These are phyloP conservation scores for Medicago ruthenica DNA, from an alignment of 306 rosid genomes.

Conservation along the genomic window DNA sequence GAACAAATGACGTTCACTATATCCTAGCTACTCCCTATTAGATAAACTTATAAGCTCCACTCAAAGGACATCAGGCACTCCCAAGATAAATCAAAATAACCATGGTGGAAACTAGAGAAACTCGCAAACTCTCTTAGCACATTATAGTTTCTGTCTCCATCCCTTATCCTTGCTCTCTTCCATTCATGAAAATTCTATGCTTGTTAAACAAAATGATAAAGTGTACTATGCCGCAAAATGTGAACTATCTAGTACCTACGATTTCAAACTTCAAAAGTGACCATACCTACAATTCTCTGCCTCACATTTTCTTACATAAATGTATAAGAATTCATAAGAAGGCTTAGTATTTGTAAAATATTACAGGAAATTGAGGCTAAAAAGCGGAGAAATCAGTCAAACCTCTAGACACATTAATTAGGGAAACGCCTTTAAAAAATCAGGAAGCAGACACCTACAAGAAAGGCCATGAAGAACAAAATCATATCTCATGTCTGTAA, in stretches of 20 bases:
- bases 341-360: not conserved
- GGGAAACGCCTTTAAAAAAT: not conserved
- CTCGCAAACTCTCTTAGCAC: conserved; percentile 9
- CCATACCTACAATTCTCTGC: not conserved
- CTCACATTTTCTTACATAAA: not conserved
- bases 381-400: conserved; percentile 7
- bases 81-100: conserved; percentile 17
- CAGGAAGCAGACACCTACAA: not conserved
- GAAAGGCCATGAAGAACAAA: not conserved
- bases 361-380: too few relatives aligned
- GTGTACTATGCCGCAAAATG: not conserved
- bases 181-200: conserved; percentile 12
- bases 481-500: not conserved
- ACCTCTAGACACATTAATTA: conserved; percentile 25
- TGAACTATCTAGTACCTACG: not conserved
- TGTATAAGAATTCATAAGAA: not conserved
- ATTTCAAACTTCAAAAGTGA: not conserved
- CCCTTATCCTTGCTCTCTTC: conserved; percentile 2
- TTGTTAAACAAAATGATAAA: not conserved
- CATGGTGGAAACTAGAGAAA: not conserved
- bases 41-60: not conserved
- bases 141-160: conserved; percentile 6
- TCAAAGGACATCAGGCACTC: conserved; percentile 17
- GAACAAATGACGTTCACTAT: not conserved
- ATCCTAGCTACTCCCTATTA: not conserved